phyloP scores from a whole-genome alignment of 805 yeast genomes.

The Candida cerambycidarum region DNA sequence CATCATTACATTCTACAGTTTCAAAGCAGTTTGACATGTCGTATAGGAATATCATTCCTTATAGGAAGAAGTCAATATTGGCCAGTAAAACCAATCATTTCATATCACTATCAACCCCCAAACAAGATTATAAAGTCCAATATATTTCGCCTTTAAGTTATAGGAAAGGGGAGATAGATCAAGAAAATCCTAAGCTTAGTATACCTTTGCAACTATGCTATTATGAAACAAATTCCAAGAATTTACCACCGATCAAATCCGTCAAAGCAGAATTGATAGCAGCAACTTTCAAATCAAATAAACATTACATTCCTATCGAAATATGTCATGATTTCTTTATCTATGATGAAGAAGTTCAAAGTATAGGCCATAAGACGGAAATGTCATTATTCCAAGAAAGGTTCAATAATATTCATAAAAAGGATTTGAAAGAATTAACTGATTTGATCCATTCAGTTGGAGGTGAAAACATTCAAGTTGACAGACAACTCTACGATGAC shows the following conservation, averaged over 20 bases:
- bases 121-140: slow-evolving; percentile 23
- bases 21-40: slow-evolving; percentile 14
- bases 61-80: slow-evolving; percentile 34
- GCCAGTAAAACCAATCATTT: slow-evolving; percentile 27
- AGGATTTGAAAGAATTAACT: slow-evolving; percentile 24
- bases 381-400: slow-evolving; percentile 32
- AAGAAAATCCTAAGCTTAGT: slow-evolving; percentile 16
- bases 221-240: slow-evolving; percentile 11
- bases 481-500: slow-evolving; percentile 36
- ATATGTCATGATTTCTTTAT: slow-evolving; percentile 41
- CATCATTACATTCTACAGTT: slow-evolving; percentile 17
- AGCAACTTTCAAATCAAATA: slow-evolving; percentile 34
- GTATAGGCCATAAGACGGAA: slow-evolving; percentile 26
- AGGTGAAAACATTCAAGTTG: slow-evolving; percentile 31
- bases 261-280: slow-evolving; percentile 35
- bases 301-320: slow-evolving; percentile 39
- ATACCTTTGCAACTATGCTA: slow-evolving; percentile 36
- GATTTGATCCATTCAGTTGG: slow-evolving; percentile 35
- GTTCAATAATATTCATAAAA: slow-evolving; percentile 29
- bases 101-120: slow-evolving; percentile 36
- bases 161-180: slow-evolving; percentile 17
- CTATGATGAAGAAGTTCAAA: slow-evolving; percentile 26
- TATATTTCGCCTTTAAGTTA: slow-evolving; percentile 35
- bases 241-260: slow-evolving; percentile 36
- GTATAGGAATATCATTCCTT: slow-evolving; percentile 33